These are phyloP conservation scores for Hypoxylon sp. DNA, from an alignment of 2,329 filamentous ascomycete genomes.

Conservation along the genomic window DNA sequence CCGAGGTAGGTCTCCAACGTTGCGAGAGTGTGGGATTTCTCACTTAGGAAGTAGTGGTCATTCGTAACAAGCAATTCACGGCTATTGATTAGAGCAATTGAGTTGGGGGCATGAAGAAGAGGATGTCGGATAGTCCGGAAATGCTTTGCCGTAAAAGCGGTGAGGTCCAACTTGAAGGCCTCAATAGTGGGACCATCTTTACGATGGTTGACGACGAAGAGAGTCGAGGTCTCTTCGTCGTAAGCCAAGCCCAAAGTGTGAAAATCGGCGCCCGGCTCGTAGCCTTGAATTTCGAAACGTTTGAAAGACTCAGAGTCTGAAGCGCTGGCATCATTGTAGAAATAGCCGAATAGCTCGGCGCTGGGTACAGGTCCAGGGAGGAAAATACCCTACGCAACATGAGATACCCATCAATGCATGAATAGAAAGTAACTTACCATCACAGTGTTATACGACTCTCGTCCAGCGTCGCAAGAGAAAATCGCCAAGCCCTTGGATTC, in stretches of 20 bases:
- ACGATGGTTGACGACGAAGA: conserved; percentile 59
- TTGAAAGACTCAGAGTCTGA: conserved; percentile 47
- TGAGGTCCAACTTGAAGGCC: conserved; percentile 57
- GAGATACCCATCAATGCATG: not conserved
- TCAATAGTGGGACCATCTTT: conserved; percentile 57
- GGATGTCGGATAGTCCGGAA: conserved; percentile 57
- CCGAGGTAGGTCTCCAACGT: conserved; percentile 56
- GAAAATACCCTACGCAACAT: conserved; percentile 50
- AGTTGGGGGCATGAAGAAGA: conserved; percentile 58
- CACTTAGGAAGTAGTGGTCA: conserved; percentile 56
- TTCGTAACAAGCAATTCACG: conserved; percentile 61
- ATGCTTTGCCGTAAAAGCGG: conserved; percentile 55
- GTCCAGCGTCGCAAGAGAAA: conserved; percentile 57
- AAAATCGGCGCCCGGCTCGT: conserved; percentile 52
- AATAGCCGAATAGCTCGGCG: conserved; percentile 57
- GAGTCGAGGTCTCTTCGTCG: conserved; percentile 54
- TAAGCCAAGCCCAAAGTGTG: conserved; percentile 60
- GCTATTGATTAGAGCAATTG: conserved; percentile 55
- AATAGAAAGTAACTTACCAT: conserved; percentile 51
- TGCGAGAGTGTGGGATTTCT: conserved; percentile 48
- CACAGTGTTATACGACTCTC: conserved; percentile 59
- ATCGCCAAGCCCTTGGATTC: conserved; percentile 56
- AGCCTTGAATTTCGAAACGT: conserved; percentile 48
- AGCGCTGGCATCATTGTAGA: conserved; percentile 52
- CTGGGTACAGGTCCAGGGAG: conserved; percentile 47